phyloP scores from a whole-genome alignment of 768 basidiomycete genomes.

The Mycena haematopus region DNA sequence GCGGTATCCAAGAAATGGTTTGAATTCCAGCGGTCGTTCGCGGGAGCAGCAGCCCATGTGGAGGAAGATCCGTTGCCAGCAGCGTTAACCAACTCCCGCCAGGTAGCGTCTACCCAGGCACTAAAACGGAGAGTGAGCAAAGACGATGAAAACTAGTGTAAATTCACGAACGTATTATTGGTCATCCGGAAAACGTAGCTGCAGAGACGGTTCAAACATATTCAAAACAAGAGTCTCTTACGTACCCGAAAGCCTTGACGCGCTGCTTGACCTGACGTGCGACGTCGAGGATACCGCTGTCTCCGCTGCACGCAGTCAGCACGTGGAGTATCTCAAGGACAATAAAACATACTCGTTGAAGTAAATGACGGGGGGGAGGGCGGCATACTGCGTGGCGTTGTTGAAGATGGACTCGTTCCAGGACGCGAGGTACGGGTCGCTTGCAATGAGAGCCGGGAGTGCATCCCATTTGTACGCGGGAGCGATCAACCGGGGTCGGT shows the following conservation, averaged over 20 bases:
- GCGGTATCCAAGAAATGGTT: slow-evolving; percentile 88
- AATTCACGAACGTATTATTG: slow-evolving; percentile 64
- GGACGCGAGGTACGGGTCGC: slow-evolving; percentile 81
- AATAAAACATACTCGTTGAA: slow-evolving; percentile 54
- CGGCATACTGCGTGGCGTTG: slow-evolving; percentile 82
- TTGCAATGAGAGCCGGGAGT: slow-evolving; percentile 75
- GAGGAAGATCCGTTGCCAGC: slow-evolving; percentile 64
- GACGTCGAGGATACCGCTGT: slow-evolving; percentile 90
- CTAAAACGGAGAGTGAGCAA: too few relatives aligned
- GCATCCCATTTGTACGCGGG: slow-evolving; percentile 91
- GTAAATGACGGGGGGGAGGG: slow-evolving; percentile 71
- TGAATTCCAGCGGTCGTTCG: slow-evolving; percentile 81
- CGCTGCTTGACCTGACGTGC: slow-evolving; percentile 90
- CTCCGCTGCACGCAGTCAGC: slow-evolving; percentile 44
- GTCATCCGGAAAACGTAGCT: slow-evolving; percentile 78
- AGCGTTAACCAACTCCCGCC: slow-evolving; percentile 54
- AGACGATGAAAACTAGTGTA: too few relatives aligned
- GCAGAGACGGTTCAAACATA: neutral
- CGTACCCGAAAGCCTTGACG: slow-evolving; percentile 89
- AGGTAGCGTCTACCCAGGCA: too few relatives aligned
- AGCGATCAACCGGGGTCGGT: slow-evolving; percentile 91
- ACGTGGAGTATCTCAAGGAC: neutral
- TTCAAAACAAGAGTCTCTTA: neutral
- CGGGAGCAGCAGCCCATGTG: slow-evolving; percentile 67
- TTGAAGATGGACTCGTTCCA: slow-evolving; percentile 94